phyloP scores from a whole-genome alignment of 2,329 filamentous ascomycete species.

The Curvularia sp. region DNA sequence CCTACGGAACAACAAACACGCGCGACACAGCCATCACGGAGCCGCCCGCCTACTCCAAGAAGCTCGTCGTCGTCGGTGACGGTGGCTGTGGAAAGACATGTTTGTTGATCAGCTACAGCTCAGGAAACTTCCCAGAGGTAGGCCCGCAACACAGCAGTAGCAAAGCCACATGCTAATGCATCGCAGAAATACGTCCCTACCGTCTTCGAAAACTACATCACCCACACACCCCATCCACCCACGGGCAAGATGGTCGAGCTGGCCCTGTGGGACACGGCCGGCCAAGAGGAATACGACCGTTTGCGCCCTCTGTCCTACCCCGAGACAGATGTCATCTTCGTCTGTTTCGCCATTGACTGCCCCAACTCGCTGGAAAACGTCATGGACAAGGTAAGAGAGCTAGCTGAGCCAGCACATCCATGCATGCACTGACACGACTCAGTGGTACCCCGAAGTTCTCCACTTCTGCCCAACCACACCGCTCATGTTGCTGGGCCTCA shows the following conservation, averaged over 20 bases:
- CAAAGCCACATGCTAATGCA: constrained; percentile 15
- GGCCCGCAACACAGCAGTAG: background rate
- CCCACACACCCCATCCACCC: constrained; percentile 85
- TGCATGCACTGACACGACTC: constrained; percentile 37
- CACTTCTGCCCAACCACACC: constrained; percentile 99
- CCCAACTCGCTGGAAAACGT: constrained; percentile 98
- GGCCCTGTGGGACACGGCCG: constrained; percentile 97
- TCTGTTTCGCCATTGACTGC: constrained; percentile 99
- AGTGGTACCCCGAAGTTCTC: constrained; percentile 99
- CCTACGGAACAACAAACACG: constrained; percentile 76
- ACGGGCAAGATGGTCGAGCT: constrained; percentile 95
- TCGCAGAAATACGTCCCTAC: constrained; percentile 99
- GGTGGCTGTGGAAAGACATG: constrained; percentile 99
- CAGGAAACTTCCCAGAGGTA: constrained; percentile 99
- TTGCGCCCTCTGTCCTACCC: constrained; percentile 95
- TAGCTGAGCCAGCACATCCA: constrained; percentile 1
- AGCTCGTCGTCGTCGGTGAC: constrained; percentile 98
- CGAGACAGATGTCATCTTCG: constrained; percentile 96
- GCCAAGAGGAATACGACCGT: constrained; percentile 98
- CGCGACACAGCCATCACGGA: constrained; percentile 88
- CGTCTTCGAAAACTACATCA: constrained; percentile 99
- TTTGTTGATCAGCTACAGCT: constrained; percentile 96
- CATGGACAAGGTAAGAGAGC: constrained; percentile 85
- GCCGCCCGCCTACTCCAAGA: constrained; percentile 94
- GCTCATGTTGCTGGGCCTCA: constrained; percentile 92